Percentiles rank a stretch among this genome's conserved stretches.
phyloP scores from a whole-genome alignment of 208 protist species.

The Naegleria lovaniensis region DNA sequence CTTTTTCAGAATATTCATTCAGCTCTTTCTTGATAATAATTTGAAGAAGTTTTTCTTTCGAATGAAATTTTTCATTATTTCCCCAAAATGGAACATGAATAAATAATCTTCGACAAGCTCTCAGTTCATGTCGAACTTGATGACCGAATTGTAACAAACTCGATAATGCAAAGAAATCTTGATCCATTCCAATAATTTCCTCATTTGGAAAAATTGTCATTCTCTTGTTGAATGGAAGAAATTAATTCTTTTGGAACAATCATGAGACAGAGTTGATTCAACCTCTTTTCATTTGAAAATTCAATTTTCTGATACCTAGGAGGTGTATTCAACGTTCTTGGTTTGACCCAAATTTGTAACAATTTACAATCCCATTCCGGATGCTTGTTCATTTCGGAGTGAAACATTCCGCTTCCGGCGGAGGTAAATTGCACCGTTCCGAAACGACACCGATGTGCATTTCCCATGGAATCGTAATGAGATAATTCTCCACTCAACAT shows the following conservation, averaged over 20 bases:
- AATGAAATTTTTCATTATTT: not conserved
- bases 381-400: slow-evolving; percentile 37
- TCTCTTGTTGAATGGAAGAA: too few relatives aligned
- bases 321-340: not conserved
- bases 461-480: slow-evolving; percentile 35
- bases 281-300: not conserved
- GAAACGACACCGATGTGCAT: slow-evolving; percentile 31
- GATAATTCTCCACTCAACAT: slow-evolving; percentile 34
- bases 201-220: not conserved
- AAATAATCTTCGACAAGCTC: not conserved
- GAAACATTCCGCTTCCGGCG: slow-evolving; percentile 40
- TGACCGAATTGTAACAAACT: not conserved
- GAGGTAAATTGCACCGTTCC: slow-evolving; percentile 44
- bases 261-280: not conserved
- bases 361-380: slow-evolving; percentile 30
- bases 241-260: not conserved
- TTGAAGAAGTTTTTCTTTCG: too few relatives aligned
- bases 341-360: slow-evolving; percentile 44
- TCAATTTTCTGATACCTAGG: not conserved
- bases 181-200: not conserved
- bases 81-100: not conserved
- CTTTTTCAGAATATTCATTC: too few relatives aligned
- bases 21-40: too few relatives aligned
- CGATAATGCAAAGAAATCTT: not conserved
- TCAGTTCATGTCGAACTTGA: not conserved